Conservation (phyloP, 345 rosid species). For the Erysimum cheiranthoides region DNA sequence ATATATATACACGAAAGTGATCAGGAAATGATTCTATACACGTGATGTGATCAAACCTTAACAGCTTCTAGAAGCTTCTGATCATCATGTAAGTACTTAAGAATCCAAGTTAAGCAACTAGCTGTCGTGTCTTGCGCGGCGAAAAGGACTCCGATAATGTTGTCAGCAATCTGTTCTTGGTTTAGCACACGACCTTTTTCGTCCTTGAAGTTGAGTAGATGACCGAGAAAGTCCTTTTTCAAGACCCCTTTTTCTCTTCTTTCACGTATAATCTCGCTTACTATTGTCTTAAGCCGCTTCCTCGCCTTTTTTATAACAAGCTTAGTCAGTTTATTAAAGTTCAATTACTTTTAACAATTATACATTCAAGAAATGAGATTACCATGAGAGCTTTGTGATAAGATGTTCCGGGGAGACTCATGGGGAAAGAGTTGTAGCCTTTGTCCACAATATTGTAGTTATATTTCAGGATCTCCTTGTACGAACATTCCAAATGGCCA, state of each 20-base stretch:
- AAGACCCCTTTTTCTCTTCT: constrained; percentile 61
- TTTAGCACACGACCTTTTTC: constrained; percentile 52
- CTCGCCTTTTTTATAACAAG: constrained; percentile 61
- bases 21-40: not conserved
- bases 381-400: constrained; percentile 76
- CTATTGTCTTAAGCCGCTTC: constrained; percentile 55
- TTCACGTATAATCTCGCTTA: constrained; percentile 63
- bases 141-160: constrained; percentile 82
- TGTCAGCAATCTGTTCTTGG: constrained; percentile 70
- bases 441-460: constrained; percentile 72
- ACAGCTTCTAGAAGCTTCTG: constrained; percentile 67
- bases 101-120: constrained; percentile 80
- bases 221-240: constrained; percentile 61
- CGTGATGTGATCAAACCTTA: constrained; percentile 56
- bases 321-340: constrained; percentile 5
- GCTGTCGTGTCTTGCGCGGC: constrained; percentile 98
- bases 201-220: constrained; percentile 59
- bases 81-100: constrained; percentile 74
- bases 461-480: constrained; percentile 57
- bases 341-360: not conserved
- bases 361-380: constrained; percentile 20
- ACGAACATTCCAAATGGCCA: constrained; percentile 61
- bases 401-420: constrained; percentile 69
- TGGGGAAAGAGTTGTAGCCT: constrained; percentile 89
- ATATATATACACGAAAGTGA: not conserved